A percentile compares a stretch with the other conserved stretches of the same genome.
Evolutionary conservation across 164 flowering plant genomes (phyloP).

Genomic region (Chloranthus sessilifolius): DNA sequence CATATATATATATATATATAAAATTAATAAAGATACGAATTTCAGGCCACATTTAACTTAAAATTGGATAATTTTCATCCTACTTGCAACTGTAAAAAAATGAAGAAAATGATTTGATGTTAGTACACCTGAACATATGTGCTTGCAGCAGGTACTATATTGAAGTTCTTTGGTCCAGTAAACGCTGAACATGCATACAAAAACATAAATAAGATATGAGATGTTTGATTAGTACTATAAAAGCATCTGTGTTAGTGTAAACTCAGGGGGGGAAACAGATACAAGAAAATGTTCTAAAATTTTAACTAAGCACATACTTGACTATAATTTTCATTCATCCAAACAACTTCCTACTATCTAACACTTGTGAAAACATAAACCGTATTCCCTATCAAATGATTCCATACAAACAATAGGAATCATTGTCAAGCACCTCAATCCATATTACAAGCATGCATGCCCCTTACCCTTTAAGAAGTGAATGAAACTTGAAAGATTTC

Average conservation of each 20-base stretch:
- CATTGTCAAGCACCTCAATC: no score
- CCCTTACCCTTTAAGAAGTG: no score
- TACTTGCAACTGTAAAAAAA: not conserved
- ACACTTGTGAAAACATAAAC: slow-evolving; percentile 3
- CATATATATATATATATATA: no score
- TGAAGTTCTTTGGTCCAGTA: slow-evolving; percentile 40
- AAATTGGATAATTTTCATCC: no score
- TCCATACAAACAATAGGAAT: no score
- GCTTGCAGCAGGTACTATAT: slow-evolving; percentile 47
- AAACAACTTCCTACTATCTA: not conserved
- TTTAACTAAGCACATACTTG: not conserved
- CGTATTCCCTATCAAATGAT: no score
- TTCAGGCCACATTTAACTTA: no score
- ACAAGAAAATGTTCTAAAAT: not conserved
- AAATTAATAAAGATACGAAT: no score
- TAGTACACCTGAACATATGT: slow-evolving; percentile 47
- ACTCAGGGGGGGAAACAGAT: not conserved
- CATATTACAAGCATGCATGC: no score
- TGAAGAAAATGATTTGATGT: not conserved
- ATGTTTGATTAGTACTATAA: not conserved
- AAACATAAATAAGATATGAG: slow-evolving; percentile 11
- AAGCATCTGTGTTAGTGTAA: not conserved
- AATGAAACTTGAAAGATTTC: no score
- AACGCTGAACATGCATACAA: slow-evolving; percentile 32
- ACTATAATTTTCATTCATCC: not conserved